Conservation (phyloP, 768 basidiomycete species). For the Myochromella boudieri region DNA sequence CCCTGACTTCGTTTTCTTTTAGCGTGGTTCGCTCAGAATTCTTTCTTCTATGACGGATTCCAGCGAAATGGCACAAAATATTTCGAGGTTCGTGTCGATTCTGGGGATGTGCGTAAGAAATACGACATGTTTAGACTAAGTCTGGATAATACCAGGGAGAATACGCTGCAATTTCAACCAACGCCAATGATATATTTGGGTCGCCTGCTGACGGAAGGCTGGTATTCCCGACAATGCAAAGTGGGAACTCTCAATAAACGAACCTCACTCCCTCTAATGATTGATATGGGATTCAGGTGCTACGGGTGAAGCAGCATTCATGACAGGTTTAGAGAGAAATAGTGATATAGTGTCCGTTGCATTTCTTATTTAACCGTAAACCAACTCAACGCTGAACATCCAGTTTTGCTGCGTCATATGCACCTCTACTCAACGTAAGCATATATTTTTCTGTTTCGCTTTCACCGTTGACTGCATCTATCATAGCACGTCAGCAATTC, state of each 20-base stretch:
- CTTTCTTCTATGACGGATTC: constrained; percentile 33
- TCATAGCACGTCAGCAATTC: constrained; percentile 44
- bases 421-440: constrained; percentile 47
- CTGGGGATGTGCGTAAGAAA: background rate
- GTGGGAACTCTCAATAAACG: constrained; percentile 26
- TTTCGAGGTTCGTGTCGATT: constrained; percentile 34
- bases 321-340: constrained; percentile 57
- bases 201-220: constrained; percentile 39
- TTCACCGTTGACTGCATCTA: constrained; percentile 9
- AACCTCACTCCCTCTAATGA: background rate
- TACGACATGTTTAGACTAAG: constrained; percentile 4
- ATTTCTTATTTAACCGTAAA: background rate
- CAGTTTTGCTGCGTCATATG: constrained; percentile 49
- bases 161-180: constrained; percentile 54
- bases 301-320: constrained; percentile 57
- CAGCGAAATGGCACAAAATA: constrained; percentile 52
- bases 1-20: background rate
- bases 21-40: constrained; percentile 37
- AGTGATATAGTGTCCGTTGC: constrained; percentile 32
- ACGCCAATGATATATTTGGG: constrained; percentile 43
- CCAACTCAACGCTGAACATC: background rate
- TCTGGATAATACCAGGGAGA: constrained; percentile 38
- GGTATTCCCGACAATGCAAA: constrained; percentile 50
- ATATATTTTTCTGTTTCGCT: background rate
- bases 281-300: constrained; percentile 40